phyloP scores from a whole-genome alignment of 108 stramenopile species.

The Chaetoceros muelleri region DNA sequence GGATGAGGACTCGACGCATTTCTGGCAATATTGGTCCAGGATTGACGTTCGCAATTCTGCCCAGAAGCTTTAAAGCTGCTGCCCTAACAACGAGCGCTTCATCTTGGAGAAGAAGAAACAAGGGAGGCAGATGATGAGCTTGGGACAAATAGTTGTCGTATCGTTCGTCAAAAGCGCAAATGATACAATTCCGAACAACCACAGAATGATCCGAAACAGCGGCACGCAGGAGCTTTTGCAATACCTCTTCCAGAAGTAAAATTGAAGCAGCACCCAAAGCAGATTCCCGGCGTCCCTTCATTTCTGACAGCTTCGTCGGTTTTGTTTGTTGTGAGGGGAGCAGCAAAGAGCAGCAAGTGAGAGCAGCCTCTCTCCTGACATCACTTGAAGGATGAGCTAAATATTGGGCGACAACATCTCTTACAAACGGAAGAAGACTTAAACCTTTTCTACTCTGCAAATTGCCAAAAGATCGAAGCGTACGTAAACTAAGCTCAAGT shows the following conservation, averaged over 20 bases:
- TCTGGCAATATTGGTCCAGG: constrained; percentile 76
- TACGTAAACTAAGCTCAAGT: constrained; percentile 73
- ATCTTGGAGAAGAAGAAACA: constrained; percentile 86
- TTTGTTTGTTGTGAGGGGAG: constrained; percentile 33
- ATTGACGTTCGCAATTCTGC: constrained; percentile 74
- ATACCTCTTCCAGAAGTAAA: constrained; percentile 69
- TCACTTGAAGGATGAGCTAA: constrained; percentile 59
- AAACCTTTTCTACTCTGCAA: constrained; percentile 43
- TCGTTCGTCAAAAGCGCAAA: constrained; percentile 65
- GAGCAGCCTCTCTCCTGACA: constrained; percentile 71
- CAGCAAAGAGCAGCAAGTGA: constrained; percentile 72
- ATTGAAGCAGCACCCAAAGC: constrained; percentile 44
- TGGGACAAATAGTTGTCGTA: constrained; percentile 85
- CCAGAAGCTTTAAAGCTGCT: constrained; percentile 72
- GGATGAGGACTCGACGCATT: constrained; percentile 56
- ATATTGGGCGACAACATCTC: constrained; percentile 67
- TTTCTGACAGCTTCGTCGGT: neutral
- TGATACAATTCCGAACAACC: constrained; percentile 73
- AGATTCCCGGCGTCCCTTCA: constrained; percentile 15
- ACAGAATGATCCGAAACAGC: constrained; percentile 80
- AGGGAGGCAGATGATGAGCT: constrained; percentile 58
- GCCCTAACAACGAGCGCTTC: constrained; percentile 72
- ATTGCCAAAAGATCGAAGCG: constrained; percentile 77
- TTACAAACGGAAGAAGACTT: constrained; percentile 75
- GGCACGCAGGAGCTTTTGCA: constrained; percentile 63